Conservation (phyloP, 2,329 filamentous ascomycete species). For the Neospermospora avenae region DNA sequence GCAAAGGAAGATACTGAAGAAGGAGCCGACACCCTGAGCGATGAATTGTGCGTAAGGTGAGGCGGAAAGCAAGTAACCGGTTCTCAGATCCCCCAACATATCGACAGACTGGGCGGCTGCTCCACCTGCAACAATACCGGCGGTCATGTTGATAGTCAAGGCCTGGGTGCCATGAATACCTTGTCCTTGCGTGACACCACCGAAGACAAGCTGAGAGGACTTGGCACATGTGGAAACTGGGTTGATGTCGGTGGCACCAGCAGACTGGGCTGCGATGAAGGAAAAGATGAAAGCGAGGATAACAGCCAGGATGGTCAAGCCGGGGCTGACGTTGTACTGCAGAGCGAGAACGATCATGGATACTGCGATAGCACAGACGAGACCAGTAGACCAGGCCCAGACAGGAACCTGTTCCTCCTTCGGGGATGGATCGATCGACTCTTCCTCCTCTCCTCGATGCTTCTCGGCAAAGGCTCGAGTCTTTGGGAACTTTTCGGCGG, state of each 20-base stretch:
- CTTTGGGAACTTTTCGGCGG: not conserved
- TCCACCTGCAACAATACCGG: conserved; percentile 1
- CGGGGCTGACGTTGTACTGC: not conserved
- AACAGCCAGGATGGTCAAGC: not conserved
- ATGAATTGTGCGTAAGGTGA: conserved; percentile 3
- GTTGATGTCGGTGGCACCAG: not conserved
- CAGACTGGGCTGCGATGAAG: conserved; percentile 1
- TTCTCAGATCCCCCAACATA: conserved; percentile 1
- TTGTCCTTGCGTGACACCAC: conserved; percentile 3
- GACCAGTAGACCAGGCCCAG: not conserved
- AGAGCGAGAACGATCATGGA: conserved; percentile 1
- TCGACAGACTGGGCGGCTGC: not conserved
- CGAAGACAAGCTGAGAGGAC: not conserved
- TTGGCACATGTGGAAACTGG: conserved; percentile 1
- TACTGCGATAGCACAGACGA: not conserved
- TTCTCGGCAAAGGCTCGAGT: not conserved
- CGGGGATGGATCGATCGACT: not conserved
- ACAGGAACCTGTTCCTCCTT: not conserved
- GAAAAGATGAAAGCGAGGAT: conserved; percentile 5
- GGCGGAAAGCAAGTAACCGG: not conserved
- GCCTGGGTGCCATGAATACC: not conserved
- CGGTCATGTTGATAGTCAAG: not conserved
- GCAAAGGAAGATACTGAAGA: conserved; percentile 1
- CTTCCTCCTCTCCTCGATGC: not conserved
- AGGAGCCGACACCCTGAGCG: not conserved